Evolutionary conservation across 2,329 filamentous ascomycete species (phyloP), one percentile per base, ranked within the genome.

Genomic region (Furcasterigmium sp.): DNA sequence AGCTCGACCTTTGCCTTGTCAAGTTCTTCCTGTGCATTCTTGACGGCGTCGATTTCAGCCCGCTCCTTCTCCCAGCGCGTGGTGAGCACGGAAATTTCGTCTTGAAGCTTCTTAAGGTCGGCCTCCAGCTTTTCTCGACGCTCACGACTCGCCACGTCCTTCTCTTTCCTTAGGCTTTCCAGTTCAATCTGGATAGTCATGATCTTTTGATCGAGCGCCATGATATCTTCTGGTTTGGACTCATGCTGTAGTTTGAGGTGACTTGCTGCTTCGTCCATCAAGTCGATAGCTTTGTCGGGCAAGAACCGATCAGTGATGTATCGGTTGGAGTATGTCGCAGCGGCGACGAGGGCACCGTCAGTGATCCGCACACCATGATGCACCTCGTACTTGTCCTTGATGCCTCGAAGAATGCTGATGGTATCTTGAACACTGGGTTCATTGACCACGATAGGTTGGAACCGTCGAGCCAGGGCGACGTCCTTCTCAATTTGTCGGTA

Each of bases 121-220:
- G 77, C 72, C 60, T 97, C 85, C 1, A 97, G 76, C 57, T 91
- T 91, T 55, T 94, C 87, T 18, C 90, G 78, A 15, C 93, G 81
- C 63, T 97, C 93, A 53, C 83, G 84, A 58, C 90, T 95, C 15
- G 87, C 84, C 39, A 95, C 75, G 53, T 98, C 93, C 10, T 84
- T 95, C 62, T 98, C 93, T 56, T 97, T 97, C 40, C 91, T 80
- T 34, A 98, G 68, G 48, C 90, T 96, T 60, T 97, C 93, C 1
- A 97, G 75, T 61, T 98, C 91, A 49, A 98, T 97, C 59, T 96
- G 91, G 13, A 97, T 89, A 0, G 91, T 97, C 80, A 96, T 94
- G 47, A 97, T 95, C 56, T 91, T 88, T 48, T 94, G 87, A 56
- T 97, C 91, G 2, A 97, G 78, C 40, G 85, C 82, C 68, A 94